Evolutionary conservation across 2,329 filamentous ascomycete species (phyloP), one percentile per base, ranked within the genome.

Genomic region (Sporothrix pseudoabietina): DNA sequence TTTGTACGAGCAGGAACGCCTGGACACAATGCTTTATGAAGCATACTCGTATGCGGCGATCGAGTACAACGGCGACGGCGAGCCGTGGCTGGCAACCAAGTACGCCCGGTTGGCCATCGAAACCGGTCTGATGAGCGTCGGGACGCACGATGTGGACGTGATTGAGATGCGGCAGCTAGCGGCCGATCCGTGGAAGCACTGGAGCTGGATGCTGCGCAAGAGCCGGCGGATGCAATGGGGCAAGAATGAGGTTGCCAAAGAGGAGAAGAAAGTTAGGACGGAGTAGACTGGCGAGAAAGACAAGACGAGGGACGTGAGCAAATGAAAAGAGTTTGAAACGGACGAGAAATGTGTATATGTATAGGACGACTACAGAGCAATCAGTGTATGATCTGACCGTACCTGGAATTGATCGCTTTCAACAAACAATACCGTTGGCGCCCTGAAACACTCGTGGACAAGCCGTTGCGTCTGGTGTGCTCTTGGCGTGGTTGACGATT

Each of bases 71-170:
- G 81, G 79, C 7, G 77, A 77, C 5, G 83, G 83, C 32, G 81
- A 83, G 72, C 78, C 80, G 41, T 83, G 81, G 82, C 71, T 77
- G 35, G 82, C 83, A 19, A 79, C 79, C 44, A 80, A 80, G 76
- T 82, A 82, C 74, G 83, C 82, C 14, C 74, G 78, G 1, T 74
- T 83, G 63, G 83, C 82, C 9, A 73, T 84, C 65, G 82, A 84
- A 73, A 73, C 76, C 54, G 81, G 81, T 16, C 75, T 83, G 26
- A 77, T 78, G 49, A 78, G 77, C 52, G 76, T 79, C 14, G 80
- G 81, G 26, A 75, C 77, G 49, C 74, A 70, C 49, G 77, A 81
- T 66, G 76, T 68, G 35, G 81, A 82, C 72, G 78, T 83, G 30
- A 6, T 72, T 32, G 81, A 82, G 75, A 82, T 83, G 82, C 70